phyloP scores from a whole-genome alignment of 139 green algal genomes.

The Mesotaenium endlicherianum region DNA sequence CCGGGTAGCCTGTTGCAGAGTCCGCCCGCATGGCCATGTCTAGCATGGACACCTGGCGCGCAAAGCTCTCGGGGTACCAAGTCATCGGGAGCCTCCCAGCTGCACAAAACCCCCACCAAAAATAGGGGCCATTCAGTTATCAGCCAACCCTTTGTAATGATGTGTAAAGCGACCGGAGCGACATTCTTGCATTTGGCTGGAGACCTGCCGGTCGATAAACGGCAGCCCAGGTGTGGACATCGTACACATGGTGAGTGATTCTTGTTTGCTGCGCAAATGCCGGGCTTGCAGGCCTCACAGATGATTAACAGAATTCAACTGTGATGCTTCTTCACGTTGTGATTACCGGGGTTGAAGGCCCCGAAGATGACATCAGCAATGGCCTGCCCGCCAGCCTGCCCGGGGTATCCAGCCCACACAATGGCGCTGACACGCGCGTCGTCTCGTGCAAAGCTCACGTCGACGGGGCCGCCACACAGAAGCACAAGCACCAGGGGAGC shows the following conservation, averaged over 20 bases:
- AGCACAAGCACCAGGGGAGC: constrained; percentile 10
- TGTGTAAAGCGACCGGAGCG: too few species aligned
- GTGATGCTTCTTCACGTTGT: too few species aligned
- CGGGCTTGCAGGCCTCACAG: too few species aligned
- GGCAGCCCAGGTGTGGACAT: too few species aligned
- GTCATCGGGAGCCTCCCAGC: constrained; percentile 26
- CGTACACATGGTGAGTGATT: too few species aligned
- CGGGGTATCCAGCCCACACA: constrained; percentile 32
- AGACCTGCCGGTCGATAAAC: too few species aligned
- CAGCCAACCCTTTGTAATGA: too few species aligned
- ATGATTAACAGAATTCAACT: too few species aligned
- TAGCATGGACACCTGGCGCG: constrained; percentile 15
- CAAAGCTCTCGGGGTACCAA: constrained; percentile 31
- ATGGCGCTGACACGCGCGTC: constrained; percentile 14
- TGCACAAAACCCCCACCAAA: too few species aligned
- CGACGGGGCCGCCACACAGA: constrained; percentile 14
- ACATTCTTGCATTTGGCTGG: too few species aligned
- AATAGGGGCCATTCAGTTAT: too few species aligned
- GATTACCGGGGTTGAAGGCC: constrained; percentile 15
- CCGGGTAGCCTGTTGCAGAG: constrained; percentile 9
- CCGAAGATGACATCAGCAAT: constrained; percentile 27
- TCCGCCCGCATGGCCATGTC: constrained; percentile 36
- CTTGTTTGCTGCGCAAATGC: too few species aligned
- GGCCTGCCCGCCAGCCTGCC: constrained; percentile 13
- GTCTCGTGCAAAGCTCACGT: not conserved